Base-by-base conservation (phyloP, 331 rosid species). In the Erythrophleum ivorense region DNA sequence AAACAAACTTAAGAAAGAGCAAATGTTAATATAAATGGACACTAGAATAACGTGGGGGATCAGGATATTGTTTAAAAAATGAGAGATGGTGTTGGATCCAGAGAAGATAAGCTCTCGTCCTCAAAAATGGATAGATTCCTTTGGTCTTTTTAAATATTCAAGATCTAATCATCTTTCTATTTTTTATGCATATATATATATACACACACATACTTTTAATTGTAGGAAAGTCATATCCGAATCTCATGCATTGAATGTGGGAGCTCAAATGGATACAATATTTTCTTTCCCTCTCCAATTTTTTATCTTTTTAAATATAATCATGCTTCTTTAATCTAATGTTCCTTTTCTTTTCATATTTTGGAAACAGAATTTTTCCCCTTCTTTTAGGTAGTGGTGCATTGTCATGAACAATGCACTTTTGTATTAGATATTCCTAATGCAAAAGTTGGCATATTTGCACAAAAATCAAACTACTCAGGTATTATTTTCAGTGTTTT, bases 201-300 rank as follows among this genome's bases (percentile, higher is more conserved):
- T 24, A 24, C 1, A 24, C 1, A 24, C 29, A 24, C 29, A 24
- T 24, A 24, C 29, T 24, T 24, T 24, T 24, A 24, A 24, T 24
- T 24, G 29, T 81, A 81, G 73, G 71, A 81, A 87, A 85, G 89
- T 87, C 87, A 31, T 87, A 80, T 85, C 85, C 81, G 86, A 90
- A 86, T 88, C 94, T 75, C 93, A 88, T 92, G 79, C 93, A 89
- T 67, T 89, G 95, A 86, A 89, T 62, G 86, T 85, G 91, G 84
- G 81, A 79, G 82, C 78, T 71, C 88, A 81, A 86, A 65, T 83
- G 80, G 69, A 75, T 81, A 77, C 85, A 77, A 77, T 73, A 80
- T 58, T 78, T 71, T n/a, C n/a, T n/a, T n/a, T 81, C 50, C 71
- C 60, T 21, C 29, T 24, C 29, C 68, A 5, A 3, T 19, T 4